These are phyloP conservation scores for Aspergillus sclerotiicarbonarius DNA, from an alignment of 495 filamentous ascomycete species.

Conservation along the genomic window DNA sequence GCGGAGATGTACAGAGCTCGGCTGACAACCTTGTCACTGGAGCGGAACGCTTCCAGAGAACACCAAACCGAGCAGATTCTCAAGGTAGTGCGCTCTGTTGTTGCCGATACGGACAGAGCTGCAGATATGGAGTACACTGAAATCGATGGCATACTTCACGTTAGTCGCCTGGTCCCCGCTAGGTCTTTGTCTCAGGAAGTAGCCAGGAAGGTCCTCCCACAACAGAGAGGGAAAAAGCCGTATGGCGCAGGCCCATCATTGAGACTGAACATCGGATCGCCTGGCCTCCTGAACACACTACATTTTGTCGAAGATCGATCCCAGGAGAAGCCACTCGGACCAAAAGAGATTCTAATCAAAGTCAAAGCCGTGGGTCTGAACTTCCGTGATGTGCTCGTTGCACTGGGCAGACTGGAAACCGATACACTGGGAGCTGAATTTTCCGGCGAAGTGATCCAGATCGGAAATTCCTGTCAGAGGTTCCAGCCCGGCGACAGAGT, in stretches of 20 bases:
- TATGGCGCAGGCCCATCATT: slow-evolving; percentile 16
- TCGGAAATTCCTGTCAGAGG: slow-evolving; percentile 25
- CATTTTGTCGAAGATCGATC: slow-evolving; percentile 18
- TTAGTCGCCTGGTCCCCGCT: slow-evolving; percentile 9
- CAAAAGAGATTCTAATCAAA: slow-evolving; percentile 25
- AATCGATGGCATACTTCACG: slow-evolving; percentile 12
- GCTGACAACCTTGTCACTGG: slow-evolving; percentile 10
- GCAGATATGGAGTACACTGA: slow-evolving; percentile 17
- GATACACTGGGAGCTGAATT: slow-evolving; percentile 38
- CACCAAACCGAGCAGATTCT: slow-evolving; percentile 1
- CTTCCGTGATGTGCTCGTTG: slow-evolving; percentile 43
- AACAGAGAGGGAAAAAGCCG: background rate
- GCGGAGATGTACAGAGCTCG: slow-evolving; percentile 7
- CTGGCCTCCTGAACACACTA: slow-evolving; percentile 24
- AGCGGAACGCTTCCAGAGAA: background rate
- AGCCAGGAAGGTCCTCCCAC: background rate
- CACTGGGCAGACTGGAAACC: slow-evolving; percentile 32
- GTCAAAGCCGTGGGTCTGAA: slow-evolving; percentile 38
- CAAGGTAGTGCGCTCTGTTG: background rate
- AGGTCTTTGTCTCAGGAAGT: background rate
- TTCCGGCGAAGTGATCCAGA: slow-evolving; percentile 39
- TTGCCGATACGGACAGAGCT: background rate
- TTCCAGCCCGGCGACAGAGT: slow-evolving; percentile 42
- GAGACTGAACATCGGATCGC: slow-evolving; percentile 15
- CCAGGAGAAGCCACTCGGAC: slow-evolving; percentile 3